phyloP scores from a whole-genome alignment of 345 rosid species.

The Syzygium oleosum region DNA sequence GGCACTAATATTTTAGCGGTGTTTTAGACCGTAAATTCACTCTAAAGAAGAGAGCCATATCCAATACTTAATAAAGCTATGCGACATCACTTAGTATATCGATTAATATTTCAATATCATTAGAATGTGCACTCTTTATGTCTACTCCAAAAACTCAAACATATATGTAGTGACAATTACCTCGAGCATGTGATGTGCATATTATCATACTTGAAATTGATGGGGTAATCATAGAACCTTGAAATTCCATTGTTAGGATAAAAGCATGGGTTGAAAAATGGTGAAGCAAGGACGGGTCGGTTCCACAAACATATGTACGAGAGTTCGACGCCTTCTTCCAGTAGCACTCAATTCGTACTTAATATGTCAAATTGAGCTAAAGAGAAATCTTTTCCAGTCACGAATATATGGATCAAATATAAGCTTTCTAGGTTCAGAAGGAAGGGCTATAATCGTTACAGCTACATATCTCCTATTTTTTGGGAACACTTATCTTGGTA shows the following conservation, averaged over 20 bases:
- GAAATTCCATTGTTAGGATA: not conserved
- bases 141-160: too few species aligned
- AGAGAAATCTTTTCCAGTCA: not conserved
- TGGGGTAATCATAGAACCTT: not conserved
- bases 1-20: not conserved
- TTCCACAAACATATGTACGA: not conserved
- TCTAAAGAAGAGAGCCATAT: not conserved
- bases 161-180: too few species aligned
- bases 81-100: fast-evolving
- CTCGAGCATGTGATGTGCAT: not conserved
- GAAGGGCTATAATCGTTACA: not conserved
- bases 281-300: not conserved
- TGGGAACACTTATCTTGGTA: not conserved
- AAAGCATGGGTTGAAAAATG: not conserved
- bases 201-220: not conserved
- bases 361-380: not conserved
- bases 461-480: too few species aligned
- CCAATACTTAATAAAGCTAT: not conserved
- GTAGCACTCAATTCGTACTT: not conserved
- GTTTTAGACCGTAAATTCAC: not conserved
- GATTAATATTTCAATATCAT: not conserved
- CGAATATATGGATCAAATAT: not conserved
- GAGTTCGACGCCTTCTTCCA: not conserved
- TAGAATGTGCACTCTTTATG: not conserved
- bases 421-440: not conserved